Percentiles rank a stretch among this genome's conserved stretches.
Conservation (phyloP, 108 stramenopile species). For the Fragilariopsis cylindrus region DNA sequence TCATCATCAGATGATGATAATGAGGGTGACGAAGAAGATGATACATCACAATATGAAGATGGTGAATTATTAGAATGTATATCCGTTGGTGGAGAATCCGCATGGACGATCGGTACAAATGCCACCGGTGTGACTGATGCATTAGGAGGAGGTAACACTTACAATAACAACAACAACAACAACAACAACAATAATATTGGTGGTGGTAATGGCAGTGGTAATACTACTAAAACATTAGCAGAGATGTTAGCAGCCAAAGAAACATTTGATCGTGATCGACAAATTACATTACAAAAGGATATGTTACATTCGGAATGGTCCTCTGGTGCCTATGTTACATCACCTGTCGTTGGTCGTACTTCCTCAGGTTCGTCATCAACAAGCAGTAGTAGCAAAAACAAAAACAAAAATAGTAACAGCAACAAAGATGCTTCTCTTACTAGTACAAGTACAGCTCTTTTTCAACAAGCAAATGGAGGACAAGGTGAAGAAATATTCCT, state of each 20-base stretch:
- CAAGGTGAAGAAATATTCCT: constrained; percentile 35
- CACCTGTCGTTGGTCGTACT: not conserved
- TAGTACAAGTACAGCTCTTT: not conserved
- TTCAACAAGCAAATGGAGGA: constrained; percentile 17
- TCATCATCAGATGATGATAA: too few relatives aligned
- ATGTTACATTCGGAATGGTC: constrained; percentile 40
- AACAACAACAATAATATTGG: too few relatives aligned
- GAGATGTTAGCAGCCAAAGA: constrained; percentile 23
- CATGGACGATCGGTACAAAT: constrained; percentile 8
- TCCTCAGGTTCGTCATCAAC: not conserved
- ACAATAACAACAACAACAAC: too few relatives aligned
- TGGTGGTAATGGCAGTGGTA: not conserved
- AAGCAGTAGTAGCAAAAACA: not conserved
- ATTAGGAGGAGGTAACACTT: not conserved
- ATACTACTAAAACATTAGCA: not conserved
- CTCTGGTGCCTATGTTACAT: not conserved
- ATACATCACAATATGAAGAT: constrained; percentile 17
- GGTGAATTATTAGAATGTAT: constrained; percentile 10
- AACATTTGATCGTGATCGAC: constrained; percentile 40
- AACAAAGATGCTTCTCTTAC: not conserved
- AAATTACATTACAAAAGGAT: constrained; percentile 36
- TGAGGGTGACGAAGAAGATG: not conserved
- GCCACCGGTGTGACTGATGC: not conserved
- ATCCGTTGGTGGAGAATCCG: constrained; percentile 17
- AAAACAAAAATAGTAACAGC: not conserved